A percentile compares a stretch with the other conserved stretches of the same genome.
Evolutionary conservation across 176 grass and related monocot species (phyloP).

Genomic region (Echinochloa phyllopogon): DNA sequence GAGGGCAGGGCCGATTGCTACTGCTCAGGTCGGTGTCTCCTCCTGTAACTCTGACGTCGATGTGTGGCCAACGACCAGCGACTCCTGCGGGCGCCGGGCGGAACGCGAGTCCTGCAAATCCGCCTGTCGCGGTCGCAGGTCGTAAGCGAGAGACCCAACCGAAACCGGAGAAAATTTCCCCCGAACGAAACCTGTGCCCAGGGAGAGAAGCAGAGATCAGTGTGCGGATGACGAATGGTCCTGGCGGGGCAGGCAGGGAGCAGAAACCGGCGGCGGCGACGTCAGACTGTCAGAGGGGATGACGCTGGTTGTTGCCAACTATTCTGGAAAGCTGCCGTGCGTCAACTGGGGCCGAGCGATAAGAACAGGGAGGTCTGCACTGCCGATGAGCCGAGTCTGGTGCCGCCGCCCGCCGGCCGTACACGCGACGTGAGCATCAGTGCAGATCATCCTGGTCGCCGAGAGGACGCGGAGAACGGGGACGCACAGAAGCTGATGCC

Average conservation of each 20-base stretch:
- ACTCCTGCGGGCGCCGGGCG: background rate
- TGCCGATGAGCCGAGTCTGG: background rate
- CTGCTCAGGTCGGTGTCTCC: background rate
- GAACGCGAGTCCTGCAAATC: background rate
- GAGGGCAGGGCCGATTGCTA: background rate
- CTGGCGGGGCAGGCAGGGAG: background rate
- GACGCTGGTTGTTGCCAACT: background rate
- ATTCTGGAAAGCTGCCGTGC: background rate
- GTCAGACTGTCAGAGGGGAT: background rate
- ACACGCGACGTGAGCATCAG: background rate
- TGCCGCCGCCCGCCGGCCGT: background rate
- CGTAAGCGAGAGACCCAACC: no score
- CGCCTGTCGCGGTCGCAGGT: no score
- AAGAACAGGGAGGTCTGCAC: background rate
- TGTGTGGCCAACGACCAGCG: background rate
- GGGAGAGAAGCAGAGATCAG: no score
- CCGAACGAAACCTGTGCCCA: no score
- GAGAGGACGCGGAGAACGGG: no score
- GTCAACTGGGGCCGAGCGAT: background rate
- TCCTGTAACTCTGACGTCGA: background rate
- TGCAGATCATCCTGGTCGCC: no score
- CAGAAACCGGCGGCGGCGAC: constrained; percentile 6
- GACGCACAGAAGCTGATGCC: no score
- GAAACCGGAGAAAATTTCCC: no score
- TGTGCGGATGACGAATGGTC: no score